Evolutionary conservation across 305 asterid species (phyloP), one percentile per base, ranked within the genome.

Genomic region (Fraxinus paxiana): DNA sequence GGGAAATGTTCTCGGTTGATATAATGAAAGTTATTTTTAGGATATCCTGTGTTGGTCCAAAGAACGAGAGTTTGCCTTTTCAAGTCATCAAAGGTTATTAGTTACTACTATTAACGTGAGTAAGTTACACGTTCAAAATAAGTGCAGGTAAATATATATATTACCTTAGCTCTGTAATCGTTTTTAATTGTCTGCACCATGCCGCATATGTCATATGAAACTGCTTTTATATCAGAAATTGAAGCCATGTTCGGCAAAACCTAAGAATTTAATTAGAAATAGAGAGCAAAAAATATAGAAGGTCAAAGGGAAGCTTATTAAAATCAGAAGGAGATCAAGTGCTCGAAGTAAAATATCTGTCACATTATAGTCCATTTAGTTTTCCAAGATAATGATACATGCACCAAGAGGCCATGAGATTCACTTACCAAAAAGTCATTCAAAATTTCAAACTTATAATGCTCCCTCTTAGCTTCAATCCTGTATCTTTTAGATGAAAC

Each of bases 201-300:
- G 76, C 99, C 99, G 73, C 99, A 95, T 72, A 95, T 65, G 84
- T 92, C 97, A 88, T 90, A 95, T 20, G 97, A 91, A 82, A 91
- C 88, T 41, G 97, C 96, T 90, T 90, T 93, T 89, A 93, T 91
- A 86, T 95, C 98, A 81, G 81, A 81, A 81, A 93, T 87, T 26
- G 97, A 93, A 85, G 97, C 97, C 96, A 95, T 91, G 87, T 90
- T 95, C 75, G 99, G 99, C 84, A 93, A 85, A 84, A 95, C 97
- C 99, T 95, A 90, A 34, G 38, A 80, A 79, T 77, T 70, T 65
- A 30, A 79, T 31, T 54, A 77, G 7, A 81, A 82, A 82, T 69
- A 81, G 86, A 67, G 37, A 80, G 77, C 73, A 63, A 77, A 59
- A 67, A 2, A 76, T 31, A 81, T 5, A 34, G 65, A 75, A 73